phyloP scores from a whole-genome alignment of 352 stramenopile species.

The Globisporangium rhizosaccharum region DNA sequence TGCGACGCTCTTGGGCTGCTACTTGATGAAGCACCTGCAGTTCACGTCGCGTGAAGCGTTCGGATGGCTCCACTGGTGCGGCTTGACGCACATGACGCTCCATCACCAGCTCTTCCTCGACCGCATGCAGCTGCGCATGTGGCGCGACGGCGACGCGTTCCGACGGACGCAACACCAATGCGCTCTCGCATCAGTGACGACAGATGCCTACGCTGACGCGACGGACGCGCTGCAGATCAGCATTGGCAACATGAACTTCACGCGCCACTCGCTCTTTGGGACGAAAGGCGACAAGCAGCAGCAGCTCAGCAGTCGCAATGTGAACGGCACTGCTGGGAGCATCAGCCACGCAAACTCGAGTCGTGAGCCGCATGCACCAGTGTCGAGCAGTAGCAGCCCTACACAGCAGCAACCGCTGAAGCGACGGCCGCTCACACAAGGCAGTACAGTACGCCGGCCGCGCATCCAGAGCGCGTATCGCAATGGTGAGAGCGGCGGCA shows the following conservation, averaged over 20 bases:
- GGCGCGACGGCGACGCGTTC: conserved; percentile 40
- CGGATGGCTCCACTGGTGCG: conserved; percentile 94
- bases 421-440: conserved; percentile 41
- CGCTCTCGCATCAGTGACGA: not conserved
- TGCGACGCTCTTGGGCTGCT: conserved; percentile 95
- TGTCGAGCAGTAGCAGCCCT: not conserved
- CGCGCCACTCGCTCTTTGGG: conserved; percentile 45
- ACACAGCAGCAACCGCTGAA: conserved; percentile 14
- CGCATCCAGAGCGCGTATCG: conserved; percentile 23
- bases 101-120: conserved; percentile 89
- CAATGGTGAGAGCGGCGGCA: conserved; percentile 15
- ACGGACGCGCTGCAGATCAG: conserved; percentile 32
- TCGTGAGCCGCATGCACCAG: not conserved
- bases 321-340: not conserved
- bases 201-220: not conserved
- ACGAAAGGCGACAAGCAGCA: conserved; percentile 22
- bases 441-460: conserved; percentile 24
- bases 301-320: not conserved
- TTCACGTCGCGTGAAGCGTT: conserved; percentile 94
- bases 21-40: conserved; percentile 97
- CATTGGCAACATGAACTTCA: conserved; percentile 60
- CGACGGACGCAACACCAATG: conserved; percentile 4
- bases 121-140: conserved; percentile 82
- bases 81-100: conserved; percentile 79
- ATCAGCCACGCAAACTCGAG: not conserved